These are phyloP conservation scores for Blastomyces parvus DNA, from an alignment of 2,329 filamentous ascomycete genomes.

Conservation along the genomic window DNA sequence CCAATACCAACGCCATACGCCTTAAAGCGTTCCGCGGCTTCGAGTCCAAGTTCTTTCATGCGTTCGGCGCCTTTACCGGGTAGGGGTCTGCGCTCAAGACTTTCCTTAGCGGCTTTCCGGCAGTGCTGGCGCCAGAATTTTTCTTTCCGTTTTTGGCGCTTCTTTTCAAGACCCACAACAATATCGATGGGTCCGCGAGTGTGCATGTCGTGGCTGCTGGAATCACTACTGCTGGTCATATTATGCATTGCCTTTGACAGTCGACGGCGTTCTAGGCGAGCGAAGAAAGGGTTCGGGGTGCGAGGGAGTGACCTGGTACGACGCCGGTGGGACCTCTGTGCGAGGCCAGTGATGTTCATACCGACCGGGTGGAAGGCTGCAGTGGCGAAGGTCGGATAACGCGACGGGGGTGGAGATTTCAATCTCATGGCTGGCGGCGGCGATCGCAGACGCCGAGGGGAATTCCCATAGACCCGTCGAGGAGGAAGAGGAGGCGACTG, in stretches of 20 bases:
- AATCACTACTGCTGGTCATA: constrained; percentile 19
- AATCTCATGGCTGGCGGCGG: constrained; percentile 54
- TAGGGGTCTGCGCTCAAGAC: constrained; percentile 56
- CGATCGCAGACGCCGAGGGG: constrained; percentile 60
- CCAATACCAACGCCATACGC: constrained; percentile 45
- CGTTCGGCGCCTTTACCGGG: constrained; percentile 84
- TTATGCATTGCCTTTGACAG: constrained; percentile 29
- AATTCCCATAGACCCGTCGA: constrained; percentile 56
- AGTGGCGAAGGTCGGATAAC: constrained; percentile 29
- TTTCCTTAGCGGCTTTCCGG: constrained; percentile 63
- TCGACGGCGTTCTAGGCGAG: constrained; percentile 25
- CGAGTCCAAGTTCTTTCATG: constrained; percentile 84
- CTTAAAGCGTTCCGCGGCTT: constrained; percentile 74
- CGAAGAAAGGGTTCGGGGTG: constrained; percentile 59
- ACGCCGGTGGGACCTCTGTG: constrained; percentile 56
- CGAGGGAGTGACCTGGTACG: constrained; percentile 82
- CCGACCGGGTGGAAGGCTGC: constrained; percentile 39
- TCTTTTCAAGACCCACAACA: constrained; percentile 89
- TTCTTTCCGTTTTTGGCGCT: constrained; percentile 83
- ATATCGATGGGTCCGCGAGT: constrained; percentile 94
- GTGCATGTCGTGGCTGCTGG: constrained; percentile 47
- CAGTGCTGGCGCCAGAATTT: constrained; percentile 87
- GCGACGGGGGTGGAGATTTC: constrained; percentile 44
- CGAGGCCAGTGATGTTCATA: constrained; percentile 46
- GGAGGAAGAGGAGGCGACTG: constrained; percentile 44